Evolutionary conservation across 1,284 basidiomycete genomes (phyloP), one percentile per base, ranked within the genome.

Genomic region (Trichosporon sp.): DNA sequence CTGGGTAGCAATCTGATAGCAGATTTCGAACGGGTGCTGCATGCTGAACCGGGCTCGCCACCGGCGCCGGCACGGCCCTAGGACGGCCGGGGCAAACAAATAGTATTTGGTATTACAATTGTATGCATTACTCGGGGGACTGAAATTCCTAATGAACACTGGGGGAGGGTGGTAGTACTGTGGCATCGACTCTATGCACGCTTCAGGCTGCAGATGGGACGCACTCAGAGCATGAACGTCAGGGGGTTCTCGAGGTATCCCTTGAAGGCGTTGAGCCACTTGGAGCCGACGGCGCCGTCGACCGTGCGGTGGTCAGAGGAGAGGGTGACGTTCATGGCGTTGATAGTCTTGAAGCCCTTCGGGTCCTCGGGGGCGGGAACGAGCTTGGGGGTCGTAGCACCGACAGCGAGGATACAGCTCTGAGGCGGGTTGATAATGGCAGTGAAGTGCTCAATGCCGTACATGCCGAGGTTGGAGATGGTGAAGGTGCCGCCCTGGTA

Each of bases 371-470:
- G 69, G 25, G 91, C 92, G 56, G 92, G 89, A 19, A 94, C 87
- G n/a, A 99, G 83, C 65, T 89, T 90, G 27, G 90, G 85, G 78
- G 88, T 85, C n/a, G 93, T 94, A 27, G 88, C 86, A 49, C 96
- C 95, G 70, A 99, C 87, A 62, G 96, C 96, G 64, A 99, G 88
- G 77, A 99, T 99, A 82, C 94, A 97, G 67, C 91, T 91, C 82
- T 99, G 96, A 36, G 96, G 96, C 19, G 91, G 88, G 86, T 99
- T 99, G 86, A 99, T 97, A 83, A 99, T 99, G 59, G 96, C 96
- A 21, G 95, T 98, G 82, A 99, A 99, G 82, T 96, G 88, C 64
- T 88, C 87, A 74, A 95, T 86, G 72, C 92, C 95, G 77, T 86
- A 96, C 96, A 99, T 99, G 82, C 96, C 96, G 71, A 99, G 86